phyloP scores from a whole-genome alignment of 371 early-diverging fungal genomes.

The Haplosporangium sp. region DNA sequence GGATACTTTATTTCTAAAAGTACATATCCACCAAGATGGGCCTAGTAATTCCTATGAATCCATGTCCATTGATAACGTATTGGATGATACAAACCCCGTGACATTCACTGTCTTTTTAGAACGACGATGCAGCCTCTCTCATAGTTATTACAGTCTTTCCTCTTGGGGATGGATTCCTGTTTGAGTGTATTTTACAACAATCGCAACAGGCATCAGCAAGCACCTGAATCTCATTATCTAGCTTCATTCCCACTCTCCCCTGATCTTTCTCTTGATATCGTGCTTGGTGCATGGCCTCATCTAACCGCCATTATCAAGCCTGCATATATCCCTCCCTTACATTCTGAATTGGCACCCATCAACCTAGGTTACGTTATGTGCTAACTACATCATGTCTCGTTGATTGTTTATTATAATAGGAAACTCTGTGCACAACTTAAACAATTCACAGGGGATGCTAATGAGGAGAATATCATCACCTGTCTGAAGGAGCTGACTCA shows the following conservation, averaged over 20 bases:
- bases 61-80: background rate
- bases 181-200: background rate
- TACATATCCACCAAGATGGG: no score
- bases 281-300: slow-evolving; percentile 6
- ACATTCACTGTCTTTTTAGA: no score
- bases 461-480: slow-evolving; percentile 47
- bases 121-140: background rate
- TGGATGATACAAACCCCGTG: no score
- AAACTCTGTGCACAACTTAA: slow-evolving; percentile 38
- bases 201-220: background rate
- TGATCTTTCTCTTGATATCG: background rate
- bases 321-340: background rate
- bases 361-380: background rate
- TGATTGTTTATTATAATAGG: slow-evolving; percentile 13
- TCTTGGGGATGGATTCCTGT: slow-evolving; percentile 4
- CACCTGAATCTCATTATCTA: background rate
- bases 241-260: background rate
- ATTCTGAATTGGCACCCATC: background rate
- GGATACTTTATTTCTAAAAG: no score
- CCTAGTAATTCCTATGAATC: background rate
- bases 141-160: background rate
- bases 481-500: slow-evolving; percentile 63
- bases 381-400: background rate
- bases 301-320: background rate
- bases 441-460: slow-evolving; percentile 31